Conservation (phyloP, 2,329 filamentous ascomycete species). For the Penicillium sp. region DNA sequence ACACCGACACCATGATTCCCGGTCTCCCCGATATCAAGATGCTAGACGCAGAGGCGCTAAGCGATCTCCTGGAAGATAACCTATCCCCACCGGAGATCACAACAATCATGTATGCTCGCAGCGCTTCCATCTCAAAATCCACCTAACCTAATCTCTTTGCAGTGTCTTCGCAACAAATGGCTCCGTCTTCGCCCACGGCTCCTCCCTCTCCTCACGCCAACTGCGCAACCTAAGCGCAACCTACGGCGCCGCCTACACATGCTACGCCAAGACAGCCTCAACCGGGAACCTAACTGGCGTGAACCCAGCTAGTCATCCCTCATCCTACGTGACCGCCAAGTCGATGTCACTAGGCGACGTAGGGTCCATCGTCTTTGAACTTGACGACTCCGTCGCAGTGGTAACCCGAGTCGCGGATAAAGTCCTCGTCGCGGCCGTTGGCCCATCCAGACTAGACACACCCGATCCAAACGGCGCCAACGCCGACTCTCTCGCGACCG, state of each 20-base stretch:
- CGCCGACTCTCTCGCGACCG: conserved; percentile 2
- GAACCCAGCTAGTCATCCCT: conserved; percentile 43
- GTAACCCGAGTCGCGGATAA: conserved; percentile 45
- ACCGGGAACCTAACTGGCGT: conserved; percentile 44
- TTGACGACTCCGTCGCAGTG: conserved; percentile 41
- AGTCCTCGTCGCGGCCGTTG: conserved; percentile 43
- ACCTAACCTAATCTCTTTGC: background rate
- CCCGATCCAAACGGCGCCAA: background rate
- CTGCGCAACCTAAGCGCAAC: conserved; percentile 44
- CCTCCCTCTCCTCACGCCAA: conserved; percentile 39
- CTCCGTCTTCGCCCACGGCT: conserved; percentile 45
- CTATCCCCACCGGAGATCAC: conserved; percentile 45
- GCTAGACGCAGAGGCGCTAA: conserved; percentile 43
- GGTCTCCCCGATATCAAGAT: conserved; percentile 45
- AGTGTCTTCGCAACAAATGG: conserved; percentile 46
- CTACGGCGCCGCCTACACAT: conserved; percentile 45
- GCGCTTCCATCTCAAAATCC: background rate
- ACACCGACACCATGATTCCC: conserved; percentile 39
- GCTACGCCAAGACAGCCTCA: conserved; percentile 42
- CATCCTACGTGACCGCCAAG: conserved; percentile 43
- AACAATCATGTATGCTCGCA: conserved; percentile 38
- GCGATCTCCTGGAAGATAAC: conserved; percentile 43
- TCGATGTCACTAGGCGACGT: conserved; percentile 44
- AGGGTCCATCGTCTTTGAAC: conserved; percentile 46
- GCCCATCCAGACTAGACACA: conserved; percentile 33